phyloP scores from a whole-genome alignment of 768 basidiomycete species.

The Rhodotorula babjevae region DNA sequence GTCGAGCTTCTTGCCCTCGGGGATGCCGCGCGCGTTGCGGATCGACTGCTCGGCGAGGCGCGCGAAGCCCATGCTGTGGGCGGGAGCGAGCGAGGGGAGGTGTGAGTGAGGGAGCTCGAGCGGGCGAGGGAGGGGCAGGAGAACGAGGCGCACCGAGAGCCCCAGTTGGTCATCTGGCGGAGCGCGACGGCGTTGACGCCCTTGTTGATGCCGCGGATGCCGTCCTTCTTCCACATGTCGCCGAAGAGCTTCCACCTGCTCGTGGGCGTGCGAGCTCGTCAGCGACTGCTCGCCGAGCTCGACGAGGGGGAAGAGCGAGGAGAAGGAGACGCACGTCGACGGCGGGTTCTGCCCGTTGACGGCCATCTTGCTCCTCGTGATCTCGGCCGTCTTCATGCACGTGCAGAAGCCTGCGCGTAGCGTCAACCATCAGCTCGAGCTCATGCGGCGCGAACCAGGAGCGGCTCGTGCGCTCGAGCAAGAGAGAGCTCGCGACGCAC shows the following conservation, averaged over 20 bases:
- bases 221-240: conserved; percentile 90
- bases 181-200: conserved; percentile 72
- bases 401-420: conserved; percentile 70
- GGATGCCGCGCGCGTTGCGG: conserved; percentile 69
- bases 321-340: conserved; percentile 38
- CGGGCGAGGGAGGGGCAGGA: background rate
- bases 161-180: conserved; percentile 52
- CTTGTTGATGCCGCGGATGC: conserved; percentile 94
- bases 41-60: conserved; percentile 81
- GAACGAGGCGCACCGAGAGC: conserved; percentile 43
- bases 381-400: conserved; percentile 98
- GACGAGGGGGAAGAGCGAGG: background rate
- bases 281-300: no score
- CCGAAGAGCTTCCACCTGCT: conserved; percentile 90
- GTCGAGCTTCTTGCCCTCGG: conserved; percentile 66
- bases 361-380: conserved; percentile 89
- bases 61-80: conserved; percentile 90
- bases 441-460: no score
- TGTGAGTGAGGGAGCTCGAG: conserved; percentile 25
- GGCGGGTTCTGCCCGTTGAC: conserved; percentile 76
- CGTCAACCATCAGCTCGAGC: background rate
- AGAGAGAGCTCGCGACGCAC: conserved; percentile 49
- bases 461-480: background rate
- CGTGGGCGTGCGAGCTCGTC: background rate
- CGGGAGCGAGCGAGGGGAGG: background rate